Evolutionary conservation across 257 asterid species (phyloP), one percentile per base, ranked within the genome.

Genomic region (Przewalskia tangutica): DNA sequence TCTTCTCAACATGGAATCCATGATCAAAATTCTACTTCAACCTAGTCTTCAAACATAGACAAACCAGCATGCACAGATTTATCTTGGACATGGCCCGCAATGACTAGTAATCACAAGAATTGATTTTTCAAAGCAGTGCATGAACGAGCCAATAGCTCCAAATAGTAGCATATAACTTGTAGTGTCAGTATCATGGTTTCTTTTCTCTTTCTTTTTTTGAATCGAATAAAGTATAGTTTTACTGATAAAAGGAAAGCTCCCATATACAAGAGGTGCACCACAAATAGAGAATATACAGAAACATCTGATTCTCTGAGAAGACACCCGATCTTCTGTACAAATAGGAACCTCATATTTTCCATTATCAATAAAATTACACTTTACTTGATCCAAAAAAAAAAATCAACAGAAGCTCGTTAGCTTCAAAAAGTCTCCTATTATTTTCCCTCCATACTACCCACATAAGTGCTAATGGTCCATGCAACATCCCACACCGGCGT

Each of bases 291-390:
- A 75, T 50, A 51, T 7, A 23, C 62, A 75, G 23, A 8, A 50
- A 75, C 44, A 75, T 75, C 17, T 75, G 8, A 75, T 75, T 75
- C 79, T 75, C 79, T 23, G 20, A 1, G 4, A 20, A 23, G 79
- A 75, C 62, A 50, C 59, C 79, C 0, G 11, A 50, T 23, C 23
- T 12, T 75, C 23, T 75, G 38, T 23, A 75, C 79, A 48, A 2
- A 75, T 23, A 75, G 62, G 79, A 50, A 48, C 5, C 20, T 9
- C 42, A 48, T 23, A 6, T 75, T 23, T 36, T 13, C 79, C 79
- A 51, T 75, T 50, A 75, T 75, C 79, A 75, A 75, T 75, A 75
- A 50, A 54, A 50, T 75, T 75, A 75, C 62, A 75, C 79, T 75
- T 75, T 75, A 23, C 62, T 50, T 36, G 20, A 50, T 75, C 79